Conservation (phyloP, 1,139 yeast species). For the Pichia sp. region DNA sequence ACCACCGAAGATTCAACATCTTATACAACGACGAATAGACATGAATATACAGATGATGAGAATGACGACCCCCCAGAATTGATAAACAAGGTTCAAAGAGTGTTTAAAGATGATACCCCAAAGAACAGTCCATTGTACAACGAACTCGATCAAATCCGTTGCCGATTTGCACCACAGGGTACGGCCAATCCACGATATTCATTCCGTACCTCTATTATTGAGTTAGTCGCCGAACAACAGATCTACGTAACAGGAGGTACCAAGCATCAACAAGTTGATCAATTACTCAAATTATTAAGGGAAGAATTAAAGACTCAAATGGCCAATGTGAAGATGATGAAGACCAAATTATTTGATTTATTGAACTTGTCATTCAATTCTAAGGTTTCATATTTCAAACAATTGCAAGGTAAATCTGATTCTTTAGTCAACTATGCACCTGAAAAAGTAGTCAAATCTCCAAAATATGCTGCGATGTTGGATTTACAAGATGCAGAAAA, state of each 20-base stretch:
- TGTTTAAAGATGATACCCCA: background rate
- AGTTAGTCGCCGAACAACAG: conserved; percentile 14
- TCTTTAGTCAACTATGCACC: conserved; percentile 48
- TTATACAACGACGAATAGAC: conserved; percentile 4
- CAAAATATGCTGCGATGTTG: conserved; percentile 23
- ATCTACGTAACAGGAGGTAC: conserved; percentile 1
- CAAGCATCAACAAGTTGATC: conserved; percentile 9
- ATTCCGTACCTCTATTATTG: conserved; percentile 21
- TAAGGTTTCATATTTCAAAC: conserved; percentile 77
- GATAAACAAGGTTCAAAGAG: conserved; percentile 2
- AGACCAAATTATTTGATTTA: conserved; percentile 45
- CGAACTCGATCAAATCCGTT: conserved; percentile 37
- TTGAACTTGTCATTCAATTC: conserved; percentile 72
- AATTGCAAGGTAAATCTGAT: conserved; percentile 84
- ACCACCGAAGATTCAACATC: conserved; percentile 33
- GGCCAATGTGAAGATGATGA: conserved; percentile 21
- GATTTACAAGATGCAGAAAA: conserved; percentile 19
- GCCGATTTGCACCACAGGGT: conserved; percentile 34
- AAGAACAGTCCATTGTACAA: conserved; percentile 6
- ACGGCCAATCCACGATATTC: conserved; percentile 27
- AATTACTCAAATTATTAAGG: conserved; percentile 18
- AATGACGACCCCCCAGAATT: background rate
- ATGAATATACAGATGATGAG: background rate
- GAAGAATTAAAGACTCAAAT: conserved; percentile 25
- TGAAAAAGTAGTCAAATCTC: conserved; percentile 16